Conservation (phyloP, 345 rosid species). For the Noccaea caerulescens region DNA sequence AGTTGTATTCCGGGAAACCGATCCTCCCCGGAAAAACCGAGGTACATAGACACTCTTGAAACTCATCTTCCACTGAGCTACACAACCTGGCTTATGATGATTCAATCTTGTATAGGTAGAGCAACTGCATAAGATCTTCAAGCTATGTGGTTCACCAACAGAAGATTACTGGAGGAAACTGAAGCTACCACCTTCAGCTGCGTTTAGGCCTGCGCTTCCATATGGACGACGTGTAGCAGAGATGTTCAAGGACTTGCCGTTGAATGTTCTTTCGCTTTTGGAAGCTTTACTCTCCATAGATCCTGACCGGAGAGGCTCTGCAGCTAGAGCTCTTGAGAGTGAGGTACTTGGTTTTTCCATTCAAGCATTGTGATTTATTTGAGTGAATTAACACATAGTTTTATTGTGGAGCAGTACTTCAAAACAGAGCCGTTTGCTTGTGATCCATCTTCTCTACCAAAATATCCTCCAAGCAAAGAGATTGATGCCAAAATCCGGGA, state of each 20-base stretch:
- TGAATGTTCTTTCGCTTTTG: constrained; percentile 65
- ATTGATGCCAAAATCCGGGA: constrained; percentile 86
- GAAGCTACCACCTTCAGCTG: constrained; percentile 71
- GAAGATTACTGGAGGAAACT: constrained; percentile 87
- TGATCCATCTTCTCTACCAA: constrained; percentile 89
- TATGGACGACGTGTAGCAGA: constrained; percentile 72
- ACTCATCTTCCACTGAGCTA: background rate
- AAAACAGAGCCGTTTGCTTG: constrained; percentile 76
- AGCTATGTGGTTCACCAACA: constrained; percentile 82
- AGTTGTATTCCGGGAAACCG: constrained; percentile 79
- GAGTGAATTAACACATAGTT: constrained; percentile 14
- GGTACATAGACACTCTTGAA: constrained; percentile 49
- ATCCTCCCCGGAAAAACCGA: constrained; percentile 94
- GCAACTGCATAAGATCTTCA: constrained; percentile 85
- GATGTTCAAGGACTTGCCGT: constrained; percentile 66
- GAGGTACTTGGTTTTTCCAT: constrained; percentile 56
- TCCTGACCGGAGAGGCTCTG: constrained; percentile 78
- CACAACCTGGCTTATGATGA: background rate
- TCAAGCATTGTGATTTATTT: constrained; percentile 9
- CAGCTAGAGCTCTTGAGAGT: constrained; percentile 71
- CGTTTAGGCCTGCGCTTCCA: constrained; percentile 78
- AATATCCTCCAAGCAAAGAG: constrained; percentile 97
- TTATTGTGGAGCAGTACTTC: constrained; percentile 61
- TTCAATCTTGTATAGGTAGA: constrained; percentile 59
- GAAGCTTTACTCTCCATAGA: constrained; percentile 81